phyloP scores from a whole-genome alignment of 1,139 yeast species.

The Candida pseudoviswanathii region DNA sequence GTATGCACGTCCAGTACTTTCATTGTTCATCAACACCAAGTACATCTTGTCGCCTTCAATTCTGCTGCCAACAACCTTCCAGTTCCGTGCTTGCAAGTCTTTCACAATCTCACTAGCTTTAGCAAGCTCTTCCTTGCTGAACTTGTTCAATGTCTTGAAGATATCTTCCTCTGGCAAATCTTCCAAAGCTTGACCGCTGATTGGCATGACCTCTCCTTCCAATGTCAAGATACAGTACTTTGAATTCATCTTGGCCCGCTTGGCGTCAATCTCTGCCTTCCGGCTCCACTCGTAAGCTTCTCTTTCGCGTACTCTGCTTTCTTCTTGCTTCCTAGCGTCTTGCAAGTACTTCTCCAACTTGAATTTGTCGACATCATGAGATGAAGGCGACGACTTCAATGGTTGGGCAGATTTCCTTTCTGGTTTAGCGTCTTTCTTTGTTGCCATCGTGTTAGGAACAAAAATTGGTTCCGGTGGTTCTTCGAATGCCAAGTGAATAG shows the following conservation, averaged over 20 bases:
- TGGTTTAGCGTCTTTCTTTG: background rate
- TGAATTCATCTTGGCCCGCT: constrained; percentile 28
- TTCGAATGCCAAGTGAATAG: constrained; percentile 9
- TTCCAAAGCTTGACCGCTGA: constrained; percentile 46
- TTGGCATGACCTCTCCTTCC: constrained; percentile 41
- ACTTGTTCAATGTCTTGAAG: constrained; percentile 43
- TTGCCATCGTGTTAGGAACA: constrained; percentile 2
- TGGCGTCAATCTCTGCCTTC: constrained; percentile 29
- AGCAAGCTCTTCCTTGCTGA: constrained; percentile 32
- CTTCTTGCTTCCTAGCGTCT: constrained; percentile 46
- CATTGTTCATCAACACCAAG: constrained; percentile 29
- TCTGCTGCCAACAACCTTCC: constrained; percentile 42
- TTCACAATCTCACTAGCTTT: constrained; percentile 15
- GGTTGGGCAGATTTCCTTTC: background rate
- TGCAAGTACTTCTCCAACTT: constrained; percentile 42
- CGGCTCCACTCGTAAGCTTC: constrained; percentile 59
- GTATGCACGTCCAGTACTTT: constrained; percentile 14
- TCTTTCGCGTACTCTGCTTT: constrained; percentile 47
- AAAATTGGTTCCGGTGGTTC: constrained; percentile 3
- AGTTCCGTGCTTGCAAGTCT: constrained; percentile 29
- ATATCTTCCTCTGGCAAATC: constrained; percentile 42
- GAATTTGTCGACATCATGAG: constrained; percentile 17
- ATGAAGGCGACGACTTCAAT: background rate
- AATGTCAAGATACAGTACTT: constrained; percentile 51
- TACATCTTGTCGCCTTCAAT: constrained; percentile 24